These are phyloP conservation scores for Cinnamomum chago DNA, from an alignment of 164 flowering plant species.

Conservation along the genomic window DNA sequence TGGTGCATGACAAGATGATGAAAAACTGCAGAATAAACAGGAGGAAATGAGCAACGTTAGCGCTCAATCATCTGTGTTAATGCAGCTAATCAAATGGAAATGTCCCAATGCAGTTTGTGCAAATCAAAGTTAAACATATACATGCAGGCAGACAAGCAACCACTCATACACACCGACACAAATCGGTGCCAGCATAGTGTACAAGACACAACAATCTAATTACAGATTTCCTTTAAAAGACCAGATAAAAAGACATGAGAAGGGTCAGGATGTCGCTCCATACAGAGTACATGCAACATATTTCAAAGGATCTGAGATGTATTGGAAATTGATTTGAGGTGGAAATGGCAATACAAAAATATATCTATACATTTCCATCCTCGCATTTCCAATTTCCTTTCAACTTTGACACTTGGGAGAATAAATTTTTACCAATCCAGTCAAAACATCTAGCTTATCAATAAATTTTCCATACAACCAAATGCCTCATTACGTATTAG, in stretches of 20 bases:
- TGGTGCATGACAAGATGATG: conserved; percentile 61
- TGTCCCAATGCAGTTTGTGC: not conserved
- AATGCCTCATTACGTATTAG: not conserved
- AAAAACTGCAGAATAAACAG: conserved; percentile 46
- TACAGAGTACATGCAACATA: not conserved
- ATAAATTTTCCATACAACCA: not conserved
- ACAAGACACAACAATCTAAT: not conserved
- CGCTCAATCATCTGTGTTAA: not conserved
- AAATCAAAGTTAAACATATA: not conserved
- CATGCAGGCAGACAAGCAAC: not conserved
- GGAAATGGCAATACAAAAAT: not conserved
- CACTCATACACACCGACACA: not conserved
- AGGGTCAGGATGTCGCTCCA: not conserved
- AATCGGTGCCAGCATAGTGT: not conserved
- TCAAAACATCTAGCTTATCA: not conserved
- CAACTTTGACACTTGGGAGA: not conserved
- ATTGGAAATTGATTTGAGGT: not conserved
- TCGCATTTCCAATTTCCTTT: not conserved
- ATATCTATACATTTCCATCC: not conserved
- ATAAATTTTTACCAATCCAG: not conserved
- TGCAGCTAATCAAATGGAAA: not conserved
- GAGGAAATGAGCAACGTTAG: not conserved
- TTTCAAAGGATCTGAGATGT: not conserved
- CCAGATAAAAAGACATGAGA: not conserved
- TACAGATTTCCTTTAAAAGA: not conserved